phyloP scores from a whole-genome alignment of 257 asterid genomes.

The Verbascum thapsus region DNA sequence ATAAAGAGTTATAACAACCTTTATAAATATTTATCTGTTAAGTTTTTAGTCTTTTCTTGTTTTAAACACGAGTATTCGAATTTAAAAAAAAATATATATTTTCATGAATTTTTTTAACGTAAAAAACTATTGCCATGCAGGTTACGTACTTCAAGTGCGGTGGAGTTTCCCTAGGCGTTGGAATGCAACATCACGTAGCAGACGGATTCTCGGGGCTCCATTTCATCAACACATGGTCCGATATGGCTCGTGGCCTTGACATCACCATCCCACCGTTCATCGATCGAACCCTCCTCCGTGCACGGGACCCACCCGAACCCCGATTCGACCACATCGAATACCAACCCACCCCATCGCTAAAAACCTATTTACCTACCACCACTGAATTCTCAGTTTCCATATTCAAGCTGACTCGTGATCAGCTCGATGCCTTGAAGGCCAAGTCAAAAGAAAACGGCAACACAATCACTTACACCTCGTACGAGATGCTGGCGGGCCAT shows the following conservation, averaged over 20 bases:
- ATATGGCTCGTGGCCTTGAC: conserved; percentile 88
- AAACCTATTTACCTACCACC: conserved; percentile 27
- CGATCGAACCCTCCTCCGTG: conserved; percentile 81
- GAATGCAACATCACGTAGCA: conserved; percentile 94
- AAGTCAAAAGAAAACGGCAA: conserved; percentile 71
- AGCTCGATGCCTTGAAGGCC: conserved; percentile 62
- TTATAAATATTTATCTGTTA: too few relatives aligned
- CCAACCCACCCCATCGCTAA: conserved; percentile 83
- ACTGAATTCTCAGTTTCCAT: conserved; percentile 52
- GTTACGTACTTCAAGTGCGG: conserved; percentile 90
- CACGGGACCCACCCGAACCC: conserved; percentile 85
- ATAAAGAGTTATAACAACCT: too few relatives aligned
- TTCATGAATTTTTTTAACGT: too few relatives aligned
- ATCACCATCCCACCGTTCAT: conserved; percentile 71
- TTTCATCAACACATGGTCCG: conserved; percentile 96
- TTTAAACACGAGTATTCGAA: too few relatives aligned
- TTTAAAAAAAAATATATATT: too few relatives aligned
- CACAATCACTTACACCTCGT: conserved; percentile 64
- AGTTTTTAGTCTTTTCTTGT: too few relatives aligned
- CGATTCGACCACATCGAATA: conserved; percentile 84
- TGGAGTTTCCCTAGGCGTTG: conserved; percentile 93
- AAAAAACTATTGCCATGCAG: conserved; percentile 34
- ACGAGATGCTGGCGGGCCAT: conserved; percentile 82
- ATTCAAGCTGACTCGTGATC: conserved; percentile 64
- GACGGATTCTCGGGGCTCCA: conserved; percentile 98